Evolutionary conservation across 805 yeast genomes (phyloP), one percentile per base, ranked within the genome.

Genomic region (Candida ovalis): DNA sequence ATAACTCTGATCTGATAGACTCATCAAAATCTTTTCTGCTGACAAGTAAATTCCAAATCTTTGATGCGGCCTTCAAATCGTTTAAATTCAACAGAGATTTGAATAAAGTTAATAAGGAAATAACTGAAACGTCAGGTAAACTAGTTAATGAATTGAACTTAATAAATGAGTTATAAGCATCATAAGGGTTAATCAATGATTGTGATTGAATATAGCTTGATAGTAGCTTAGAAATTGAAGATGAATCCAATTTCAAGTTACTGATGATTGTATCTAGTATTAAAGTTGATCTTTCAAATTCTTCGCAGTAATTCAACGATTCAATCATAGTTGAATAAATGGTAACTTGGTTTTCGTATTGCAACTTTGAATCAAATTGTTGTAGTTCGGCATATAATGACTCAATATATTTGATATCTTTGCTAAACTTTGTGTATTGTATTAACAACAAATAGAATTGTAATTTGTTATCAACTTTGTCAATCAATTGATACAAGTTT

Each of bases 241-340:
- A 19, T 35, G 49, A 52, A 13, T 53, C 47, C 4, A 35, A 12
- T n/a, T 52, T 54, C 6, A 53, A 41, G 10, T 54, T 43, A 0
- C 70, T 55, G 38, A 84, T 61, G 5, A 84, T 68, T 37, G 73
- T 68, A 58, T 84, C 86, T 56, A 86, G 66, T 47, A 84, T 74
- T 49, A 75, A 70, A 1, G 84, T 73, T 3, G 88, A 82, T 37
- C 75, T 55, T 8, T 70, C 68, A 33, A 73, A 53, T 52, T 82
- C 77, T 37, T 75, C 77, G 40, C 78, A 76, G 44, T 69, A 67
- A 12, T 81, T 71, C 45, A 85, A 67, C 1, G 83, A 72, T 30
- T 80, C 73, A 32, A 84, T 70, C 49, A 81, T 66, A 39, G 69
- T 62, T 1, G 80, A 65, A 58, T 83, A 84, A 28, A 83, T 73